These are phyloP conservation scores for Morella rubra DNA, from an alignment of 306 rosid genomes.

Conservation along the genomic window DNA sequence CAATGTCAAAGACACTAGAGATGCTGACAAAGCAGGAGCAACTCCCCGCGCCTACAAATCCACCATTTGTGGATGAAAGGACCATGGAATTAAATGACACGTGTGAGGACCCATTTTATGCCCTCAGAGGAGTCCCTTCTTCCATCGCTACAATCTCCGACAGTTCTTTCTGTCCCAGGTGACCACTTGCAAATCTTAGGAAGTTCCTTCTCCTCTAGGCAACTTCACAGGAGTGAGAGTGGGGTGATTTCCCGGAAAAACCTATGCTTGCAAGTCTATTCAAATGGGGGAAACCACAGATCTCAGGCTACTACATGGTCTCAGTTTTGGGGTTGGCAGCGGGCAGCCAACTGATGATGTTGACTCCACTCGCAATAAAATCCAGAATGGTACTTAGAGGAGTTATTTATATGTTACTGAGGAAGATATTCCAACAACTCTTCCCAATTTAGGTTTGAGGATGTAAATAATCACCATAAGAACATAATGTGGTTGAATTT, in stretches of 20 bases:
- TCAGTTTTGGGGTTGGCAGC: not conserved
- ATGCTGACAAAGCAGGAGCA: constrained; percentile 64
- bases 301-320: not conserved
- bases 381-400: not conserved
- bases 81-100: constrained; percentile 76
- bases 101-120: constrained; percentile 42
- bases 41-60: constrained; percentile 75
- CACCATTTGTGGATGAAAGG: constrained; percentile 82
- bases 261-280: not conserved
- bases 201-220: not conserved
- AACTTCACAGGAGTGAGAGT: not conserved
- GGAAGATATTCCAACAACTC: not conserved
- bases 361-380: too few relatives aligned
- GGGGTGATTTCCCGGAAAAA: not conserved
- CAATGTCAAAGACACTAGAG: constrained; percentile 69
- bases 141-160: constrained; percentile 67
- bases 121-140: constrained; percentile 31
- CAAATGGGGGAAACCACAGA: not conserved
- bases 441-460: not conserved
- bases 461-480: not conserved
- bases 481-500: not conserved
- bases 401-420: not conserved
- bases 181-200: constrained; percentile 9
- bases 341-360: not conserved
- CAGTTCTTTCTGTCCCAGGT: constrained; percentile 77